A percentile compares a stretch with the other conserved stretches of the same genome.
phyloP scores from a whole-genome alignment of 306 rosid species.

The Pyrus communis region DNA sequence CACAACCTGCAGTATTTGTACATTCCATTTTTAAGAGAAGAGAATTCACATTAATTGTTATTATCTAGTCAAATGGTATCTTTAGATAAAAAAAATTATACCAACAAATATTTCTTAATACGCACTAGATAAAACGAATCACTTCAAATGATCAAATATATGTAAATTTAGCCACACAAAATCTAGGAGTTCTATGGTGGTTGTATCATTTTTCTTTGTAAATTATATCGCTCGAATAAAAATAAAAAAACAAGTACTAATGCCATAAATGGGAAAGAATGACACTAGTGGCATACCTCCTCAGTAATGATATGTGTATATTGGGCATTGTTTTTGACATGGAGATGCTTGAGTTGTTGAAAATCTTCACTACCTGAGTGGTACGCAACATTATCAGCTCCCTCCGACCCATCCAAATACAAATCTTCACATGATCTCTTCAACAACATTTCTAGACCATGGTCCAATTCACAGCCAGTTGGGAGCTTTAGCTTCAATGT shows the following conservation, averaged over 20 bases:
- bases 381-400: constrained; percentile 13
- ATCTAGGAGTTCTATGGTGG: too few species aligned
- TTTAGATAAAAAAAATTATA: not conserved
- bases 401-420: constrained; percentile 29
- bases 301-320: not conserved
- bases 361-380: constrained; percentile 28
- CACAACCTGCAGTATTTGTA: not conserved
- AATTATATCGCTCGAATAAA: too few species aligned
- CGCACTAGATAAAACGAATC: too few species aligned
- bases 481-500: constrained; percentile 18
- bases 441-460: constrained; percentile 21
- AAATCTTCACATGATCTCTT: constrained; percentile 26
- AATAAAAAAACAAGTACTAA: too few species aligned
- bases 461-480: constrained; percentile 8
- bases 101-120: too few species aligned
- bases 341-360: constrained; percentile 31
- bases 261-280: too few species aligned
- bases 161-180: too few species aligned
- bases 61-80: not conserved
- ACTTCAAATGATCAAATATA: too few species aligned
- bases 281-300: not conserved
- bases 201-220: too few species aligned
- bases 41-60: too few species aligned
- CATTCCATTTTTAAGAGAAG: not conserved
- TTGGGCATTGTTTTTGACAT: constrained; percentile 14